phyloP scores from a whole-genome alignment of 805 yeast species.

The Kurtzmaniella cleridarum region DNA sequence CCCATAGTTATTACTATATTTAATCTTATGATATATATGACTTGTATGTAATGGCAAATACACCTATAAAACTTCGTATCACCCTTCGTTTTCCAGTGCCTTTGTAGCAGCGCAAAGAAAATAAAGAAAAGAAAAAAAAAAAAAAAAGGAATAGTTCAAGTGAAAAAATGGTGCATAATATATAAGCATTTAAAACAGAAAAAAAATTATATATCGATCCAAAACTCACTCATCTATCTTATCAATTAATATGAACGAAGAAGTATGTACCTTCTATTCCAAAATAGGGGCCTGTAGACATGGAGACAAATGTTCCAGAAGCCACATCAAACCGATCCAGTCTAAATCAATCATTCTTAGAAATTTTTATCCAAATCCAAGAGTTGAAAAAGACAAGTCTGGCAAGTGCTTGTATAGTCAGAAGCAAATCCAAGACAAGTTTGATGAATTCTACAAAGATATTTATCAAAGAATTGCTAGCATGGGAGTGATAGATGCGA shows the following conservation, averaged over 20 bases:
- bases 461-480: conserved; percentile 55
- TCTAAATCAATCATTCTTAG: conserved; percentile 63
- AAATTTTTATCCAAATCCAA: conserved; percentile 62
- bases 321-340: conserved; percentile 58
- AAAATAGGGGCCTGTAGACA: conserved; percentile 93
- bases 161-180: too few relatives aligned
- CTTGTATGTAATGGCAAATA: too few relatives aligned
- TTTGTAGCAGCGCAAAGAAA: too few relatives aligned
- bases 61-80: too few relatives aligned
- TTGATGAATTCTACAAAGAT: conserved; percentile 67
- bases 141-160: too few relatives aligned
- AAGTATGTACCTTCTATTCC: conserved; percentile 53
- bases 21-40: too few relatives aligned
- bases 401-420: conserved; percentile 24
- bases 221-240: too few relatives aligned
- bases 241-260: not conserved
- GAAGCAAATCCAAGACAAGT: conserved; percentile 38
- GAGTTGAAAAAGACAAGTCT: conserved; percentile 27
- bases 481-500: conserved; percentile 48
- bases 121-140: too few relatives aligned
- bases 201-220: too few relatives aligned
- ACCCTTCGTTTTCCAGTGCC: too few relatives aligned
- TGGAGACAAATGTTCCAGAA: conserved; percentile 79
- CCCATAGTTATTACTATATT: too few relatives aligned
- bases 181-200: too few relatives aligned